Percentiles rank a stretch among this genome's conserved stretches.
These are phyloP conservation scores for Hypocrella siamensis DNA, from an alignment of 2,329 filamentous ascomycete species.

Conservation along the genomic window DNA sequence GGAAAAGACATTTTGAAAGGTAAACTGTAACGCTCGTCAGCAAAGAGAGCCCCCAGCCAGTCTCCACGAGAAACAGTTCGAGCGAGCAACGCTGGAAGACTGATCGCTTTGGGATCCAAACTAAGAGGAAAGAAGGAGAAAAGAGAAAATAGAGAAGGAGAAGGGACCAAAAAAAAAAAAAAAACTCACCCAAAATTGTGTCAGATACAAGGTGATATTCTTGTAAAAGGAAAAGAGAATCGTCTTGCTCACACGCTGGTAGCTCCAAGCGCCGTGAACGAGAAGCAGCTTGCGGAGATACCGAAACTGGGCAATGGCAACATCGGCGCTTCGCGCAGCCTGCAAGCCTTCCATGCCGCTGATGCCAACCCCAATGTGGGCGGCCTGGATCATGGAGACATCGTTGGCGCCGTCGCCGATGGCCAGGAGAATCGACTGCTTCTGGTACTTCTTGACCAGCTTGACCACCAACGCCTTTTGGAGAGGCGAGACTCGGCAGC, in stretches of 20 bases:
- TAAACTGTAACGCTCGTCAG: slow-evolving; percentile 42
- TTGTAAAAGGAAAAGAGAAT: slow-evolving; percentile 99
- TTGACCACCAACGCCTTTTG: slow-evolving; percentile 98
- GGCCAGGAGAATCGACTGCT: slow-evolving; percentile 80
- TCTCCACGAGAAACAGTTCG: too few species aligned
- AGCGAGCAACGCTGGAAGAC: too few species aligned
- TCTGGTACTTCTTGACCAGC: slow-evolving; percentile 81
- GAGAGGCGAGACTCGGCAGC: slow-evolving; percentile 88
- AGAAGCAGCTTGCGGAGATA: slow-evolving; percentile 86
- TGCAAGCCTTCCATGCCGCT: slow-evolving; percentile 94
- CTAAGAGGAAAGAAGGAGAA: too few species aligned
- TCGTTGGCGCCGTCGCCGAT: slow-evolving; percentile 98
- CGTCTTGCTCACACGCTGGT: slow-evolving; percentile 90
- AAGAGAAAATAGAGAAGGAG: too few species aligned
- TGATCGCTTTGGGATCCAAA: too few species aligned
- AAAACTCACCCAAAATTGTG: slow-evolving; percentile 85
- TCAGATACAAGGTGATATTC: slow-evolving; percentile 97
- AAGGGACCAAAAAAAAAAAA: slow-evolving; percentile 1
- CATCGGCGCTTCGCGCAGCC: slow-evolving; percentile 87
- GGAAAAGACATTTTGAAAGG: slow-evolving; percentile 96
- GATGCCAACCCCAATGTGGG: slow-evolving; percentile 94
- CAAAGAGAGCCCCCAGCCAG: too few species aligned
- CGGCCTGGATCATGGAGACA: slow-evolving; percentile 99
- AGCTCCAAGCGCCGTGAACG: slow-evolving; percentile 94
- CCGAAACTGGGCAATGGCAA: slow-evolving; percentile 90